Evolutionary conservation across 169 alveolate genomes (phyloP).

Genomic region (Eimeria maxima): DNA sequence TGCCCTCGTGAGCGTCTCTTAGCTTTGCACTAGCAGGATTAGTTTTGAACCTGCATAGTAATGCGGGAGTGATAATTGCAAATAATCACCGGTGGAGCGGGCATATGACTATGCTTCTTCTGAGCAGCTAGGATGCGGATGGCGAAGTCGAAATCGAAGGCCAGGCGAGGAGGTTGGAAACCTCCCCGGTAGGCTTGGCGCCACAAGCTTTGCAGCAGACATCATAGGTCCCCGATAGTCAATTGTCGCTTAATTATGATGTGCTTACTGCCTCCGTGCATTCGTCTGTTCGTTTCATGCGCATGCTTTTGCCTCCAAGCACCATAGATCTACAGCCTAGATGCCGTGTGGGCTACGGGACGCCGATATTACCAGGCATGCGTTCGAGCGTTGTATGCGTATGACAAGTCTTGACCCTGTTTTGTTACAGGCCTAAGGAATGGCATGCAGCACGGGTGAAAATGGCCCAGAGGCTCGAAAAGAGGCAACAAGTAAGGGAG

Average conservation of each 20-base stretch:
- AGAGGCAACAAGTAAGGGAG: not conserved
- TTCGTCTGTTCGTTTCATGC: not conserved
- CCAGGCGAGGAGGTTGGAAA: conserved; percentile 73
- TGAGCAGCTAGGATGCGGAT: not conserved
- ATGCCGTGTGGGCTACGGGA: not conserved
- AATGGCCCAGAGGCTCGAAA: conserved; percentile 11
- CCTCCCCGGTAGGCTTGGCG: conserved; percentile 47
- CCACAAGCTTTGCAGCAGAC: not conserved
- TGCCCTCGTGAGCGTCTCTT: not conserved
- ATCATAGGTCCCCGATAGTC: not conserved
- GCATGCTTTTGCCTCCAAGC: not conserved
- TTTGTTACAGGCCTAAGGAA: conserved; percentile 8
- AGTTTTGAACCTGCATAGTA: not conserved
- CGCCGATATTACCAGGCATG: not conserved
- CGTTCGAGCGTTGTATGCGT: not conserved
- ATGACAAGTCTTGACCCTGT: not conserved
- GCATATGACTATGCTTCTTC: not conserved
- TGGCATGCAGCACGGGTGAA: conserved; percentile 41
- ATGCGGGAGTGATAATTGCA: not conserved
- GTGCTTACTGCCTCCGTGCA: not conserved
- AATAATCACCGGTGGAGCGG: not conserved
- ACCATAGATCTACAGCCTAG: not conserved
- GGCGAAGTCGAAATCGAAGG: conserved; percentile 1
- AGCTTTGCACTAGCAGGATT: not conserved
- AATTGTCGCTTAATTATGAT: not conserved